Evolutionary conservation across 176 grass and related monocot species (phyloP).

Genomic region (Musa itinerans): DNA sequence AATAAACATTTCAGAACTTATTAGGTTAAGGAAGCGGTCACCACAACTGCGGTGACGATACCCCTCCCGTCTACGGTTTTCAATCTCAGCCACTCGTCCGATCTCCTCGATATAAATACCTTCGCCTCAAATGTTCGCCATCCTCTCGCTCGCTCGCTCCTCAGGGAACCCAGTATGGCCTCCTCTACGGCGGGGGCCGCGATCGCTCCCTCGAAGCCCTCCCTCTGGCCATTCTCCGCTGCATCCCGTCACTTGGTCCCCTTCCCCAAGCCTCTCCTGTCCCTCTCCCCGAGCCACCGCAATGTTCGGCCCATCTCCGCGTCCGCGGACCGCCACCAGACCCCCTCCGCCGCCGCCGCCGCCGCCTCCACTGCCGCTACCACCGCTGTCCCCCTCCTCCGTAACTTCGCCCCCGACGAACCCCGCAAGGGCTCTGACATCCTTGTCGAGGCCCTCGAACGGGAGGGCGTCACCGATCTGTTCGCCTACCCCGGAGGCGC

Average conservation of each 20-base stretch:
- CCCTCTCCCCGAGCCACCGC: neutral
- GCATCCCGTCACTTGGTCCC: neutral
- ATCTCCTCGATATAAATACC: neutral
- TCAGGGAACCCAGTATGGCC: neutral
- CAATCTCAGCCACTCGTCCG: neutral
- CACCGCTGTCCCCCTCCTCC: conserved; percentile 10
- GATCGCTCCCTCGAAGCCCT: neutral
- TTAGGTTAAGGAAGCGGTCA: neutral
- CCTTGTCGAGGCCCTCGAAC: conserved; percentile 90
- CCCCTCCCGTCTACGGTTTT: neutral
- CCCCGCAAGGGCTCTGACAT: conserved; percentile 91
- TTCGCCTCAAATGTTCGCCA: neutral
- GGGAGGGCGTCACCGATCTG: conserved; percentile 62
- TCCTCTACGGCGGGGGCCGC: neutral
- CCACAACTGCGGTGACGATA: neutral
- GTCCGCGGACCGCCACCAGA: neutral
- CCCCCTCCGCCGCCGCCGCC: conserved; percentile 5
- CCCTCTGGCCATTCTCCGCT: neutral
- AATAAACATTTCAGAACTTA: too few species aligned
- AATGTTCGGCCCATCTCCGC: neutral
- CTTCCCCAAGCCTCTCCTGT: neutral
- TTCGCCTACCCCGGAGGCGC: conserved; percentile 96
- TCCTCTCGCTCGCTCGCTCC: neutral
- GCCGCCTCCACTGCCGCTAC: neutral
- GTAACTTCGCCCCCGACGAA: conserved; percentile 37